Evolutionary conservation across 2,329 filamentous ascomycete genomes (phyloP).

Genomic region (Kalmusia sp.): DNA sequence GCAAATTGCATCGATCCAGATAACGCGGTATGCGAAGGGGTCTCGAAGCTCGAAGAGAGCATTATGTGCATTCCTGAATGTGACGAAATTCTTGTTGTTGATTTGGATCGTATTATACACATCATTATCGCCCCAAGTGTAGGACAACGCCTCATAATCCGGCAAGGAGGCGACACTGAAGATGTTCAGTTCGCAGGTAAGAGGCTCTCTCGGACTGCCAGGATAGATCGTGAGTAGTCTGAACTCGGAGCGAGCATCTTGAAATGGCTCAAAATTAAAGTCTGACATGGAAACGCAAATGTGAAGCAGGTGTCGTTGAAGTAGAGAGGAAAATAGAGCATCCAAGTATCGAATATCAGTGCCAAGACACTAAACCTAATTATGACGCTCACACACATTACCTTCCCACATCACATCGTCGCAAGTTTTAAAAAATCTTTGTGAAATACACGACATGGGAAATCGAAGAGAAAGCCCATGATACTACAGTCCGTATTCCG

Average conservation of each 20-base stretch:
- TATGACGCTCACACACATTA: too few relatives aligned
- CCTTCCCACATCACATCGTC: too few relatives aligned
- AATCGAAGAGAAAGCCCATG: too few relatives aligned
- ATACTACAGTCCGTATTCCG: too few relatives aligned
- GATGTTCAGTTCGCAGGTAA: neutral
- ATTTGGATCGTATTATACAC: neutral
- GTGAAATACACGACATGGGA: too few relatives aligned
- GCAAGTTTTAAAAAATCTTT: too few relatives aligned
- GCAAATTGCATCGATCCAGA: slow-evolving; percentile 17
- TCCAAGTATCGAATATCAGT: too few relatives aligned
- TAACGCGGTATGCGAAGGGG: neutral
- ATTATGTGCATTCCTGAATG: neutral
- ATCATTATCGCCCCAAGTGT: neutral
- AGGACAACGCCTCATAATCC: slow-evolving; percentile 1
- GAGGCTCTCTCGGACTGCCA: neutral
- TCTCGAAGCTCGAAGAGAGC: slow-evolving; percentile 1
- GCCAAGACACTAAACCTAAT: too few relatives aligned
- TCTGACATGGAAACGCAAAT: neutral
- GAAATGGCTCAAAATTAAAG: neutral
- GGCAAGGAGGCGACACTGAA: neutral
- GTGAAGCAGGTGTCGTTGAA: too few relatives aligned
- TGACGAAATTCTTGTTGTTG: neutral
- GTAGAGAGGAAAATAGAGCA: too few relatives aligned
- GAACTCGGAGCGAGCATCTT: neutral
- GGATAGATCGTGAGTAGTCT: neutral